Evolutionary conservation across 163 green algal genomes (phyloP), one percentile per base, ranked within the genome.

Genomic region (Scenedesmus sp.): DNA sequence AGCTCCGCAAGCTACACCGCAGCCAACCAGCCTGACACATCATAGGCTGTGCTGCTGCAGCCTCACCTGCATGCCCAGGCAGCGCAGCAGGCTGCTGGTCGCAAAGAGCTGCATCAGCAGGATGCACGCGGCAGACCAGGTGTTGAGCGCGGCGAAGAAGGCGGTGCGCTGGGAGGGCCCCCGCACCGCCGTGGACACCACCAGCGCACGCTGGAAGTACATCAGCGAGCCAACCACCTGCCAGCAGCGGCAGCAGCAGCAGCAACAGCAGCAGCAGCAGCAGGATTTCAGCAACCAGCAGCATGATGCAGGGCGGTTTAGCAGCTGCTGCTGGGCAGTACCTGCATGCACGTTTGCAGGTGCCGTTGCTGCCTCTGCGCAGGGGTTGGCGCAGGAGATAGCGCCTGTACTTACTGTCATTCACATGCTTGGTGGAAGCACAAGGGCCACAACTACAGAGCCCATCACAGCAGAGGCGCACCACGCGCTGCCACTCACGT

Each of bases 61-160:
- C 92, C 16, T 83, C 43, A 46, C 33, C 9, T 92, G 85, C 46
- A 96, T 81, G 20, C 93, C 93, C 56, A 96, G 85, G 56, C 2
- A 53, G 35, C 90, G 84, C 59, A 93, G 61, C 61, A 93, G 65
- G 18, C 78, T 37, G 73, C 82, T 88, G 42, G 89, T 93, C 96
- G 94, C 83, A 44, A 35, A 83, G 24, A 83, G 24, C 78, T 83
- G 78, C 65, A 89, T 33, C 30, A 98, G 91, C 49, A 91, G 44
- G 2, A 96, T 91, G 49, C 93, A 81, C 53, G 93, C 88, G 0
- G 95, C 96, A 15, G 94, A 97, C 40, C 91, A 89, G 65, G 78
- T 93, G 91, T 97, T 96, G 65, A 98, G 95, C 44, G 87, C 81
- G 1, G 95, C 96, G 92, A 98, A 97, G 80, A 95, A 95, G 22